Base-by-base conservation (phyloP, 441 rosid genomes). In the Jatropha podagrica region DNA sequence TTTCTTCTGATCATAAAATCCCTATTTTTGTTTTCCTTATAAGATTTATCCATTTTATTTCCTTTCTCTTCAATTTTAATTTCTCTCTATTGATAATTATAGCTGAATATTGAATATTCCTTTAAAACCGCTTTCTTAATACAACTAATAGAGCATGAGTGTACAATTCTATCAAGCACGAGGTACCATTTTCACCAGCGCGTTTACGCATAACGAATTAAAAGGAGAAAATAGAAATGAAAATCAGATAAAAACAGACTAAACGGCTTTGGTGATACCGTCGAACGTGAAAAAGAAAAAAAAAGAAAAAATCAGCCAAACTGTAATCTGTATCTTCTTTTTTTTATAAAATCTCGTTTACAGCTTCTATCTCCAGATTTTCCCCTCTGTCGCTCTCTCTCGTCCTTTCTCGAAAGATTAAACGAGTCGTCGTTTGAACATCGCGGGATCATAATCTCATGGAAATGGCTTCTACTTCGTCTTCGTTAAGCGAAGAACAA, bases 401-500 rank as follows among this genome's bases (percentile, higher is more conserved):
- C 51, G 54, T 6, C 44, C 7, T 59, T 23, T 59, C 52, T 65
- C 3, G 27, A 66, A 11, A 52, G 23, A 37, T 75, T 32, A 48
- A 58, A 72, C 79, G 60, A 48, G 66, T 4, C 20, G 71, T 65
- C 58, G 56, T 70, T 70, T 64, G 11, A 15, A 32, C 41, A 10
- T 48, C 49, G 20, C 6, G 18, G 68, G 68, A 72, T 72, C 68
- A 60, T 56, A 71, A 13, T 32, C 8, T 66, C 26, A 65, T 49
- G 63, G 76, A 78, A 66, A 79, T 79, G 82, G 76, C 82, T 65
- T 70, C 66, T 40, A 13, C 85, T 56, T 23, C 82, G 63, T 40
- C 86, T 12, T 74, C 82, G 44, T 14, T 82, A 26, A 71, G 60
- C 71, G 88, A 79, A 71, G 85, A 85, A 20, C 79, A 58, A 32